Conservation (phyloP, 73 alveolate genomes). For the Paramecium bursaria region DNA sequence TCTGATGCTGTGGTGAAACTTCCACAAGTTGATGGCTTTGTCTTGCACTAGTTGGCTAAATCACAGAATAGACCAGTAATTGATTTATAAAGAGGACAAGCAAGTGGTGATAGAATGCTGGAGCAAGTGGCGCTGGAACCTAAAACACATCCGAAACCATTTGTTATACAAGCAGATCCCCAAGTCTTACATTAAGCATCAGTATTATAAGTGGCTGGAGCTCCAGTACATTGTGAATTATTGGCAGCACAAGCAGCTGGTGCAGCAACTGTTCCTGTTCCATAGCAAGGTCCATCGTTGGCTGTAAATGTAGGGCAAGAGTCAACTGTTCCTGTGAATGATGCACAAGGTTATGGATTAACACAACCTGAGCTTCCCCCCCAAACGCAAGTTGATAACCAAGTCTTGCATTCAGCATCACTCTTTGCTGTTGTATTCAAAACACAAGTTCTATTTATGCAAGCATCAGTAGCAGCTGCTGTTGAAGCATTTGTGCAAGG, state of each 20-base stretch:
- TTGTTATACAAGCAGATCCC: not conserved
- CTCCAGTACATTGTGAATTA: conserved; percentile 4
- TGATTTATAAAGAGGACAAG: no score
- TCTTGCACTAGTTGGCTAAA: no score
- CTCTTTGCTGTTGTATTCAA: not conserved
- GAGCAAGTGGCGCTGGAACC: conserved; percentile 2
- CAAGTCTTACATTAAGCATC: conserved; percentile 34
- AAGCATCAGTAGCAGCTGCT: no score
- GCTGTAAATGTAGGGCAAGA: conserved; percentile 50
- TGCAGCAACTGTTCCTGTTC: not conserved
- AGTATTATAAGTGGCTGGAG: conserved; percentile 42
- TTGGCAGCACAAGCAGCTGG: not conserved
- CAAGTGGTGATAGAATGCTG: conserved; percentile 2
- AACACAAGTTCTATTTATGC: not conserved
- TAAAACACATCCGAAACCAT: conserved; percentile 48
- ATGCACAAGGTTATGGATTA: conserved; percentile 54
- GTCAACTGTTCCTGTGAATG: conserved; percentile 15
- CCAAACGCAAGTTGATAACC: no score
- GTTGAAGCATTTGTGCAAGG: not conserved
- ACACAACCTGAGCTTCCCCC: conserved; percentile 59
- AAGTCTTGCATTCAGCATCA: not conserved
- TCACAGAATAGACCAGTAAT: no score
- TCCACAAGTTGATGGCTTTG: no score
- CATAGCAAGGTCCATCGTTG: conserved; percentile 43
- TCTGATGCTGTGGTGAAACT: not conserved